Evolutionary conservation across 306 rosid species (phyloP).

Genomic region (Pterocarpus santalinus): DNA sequence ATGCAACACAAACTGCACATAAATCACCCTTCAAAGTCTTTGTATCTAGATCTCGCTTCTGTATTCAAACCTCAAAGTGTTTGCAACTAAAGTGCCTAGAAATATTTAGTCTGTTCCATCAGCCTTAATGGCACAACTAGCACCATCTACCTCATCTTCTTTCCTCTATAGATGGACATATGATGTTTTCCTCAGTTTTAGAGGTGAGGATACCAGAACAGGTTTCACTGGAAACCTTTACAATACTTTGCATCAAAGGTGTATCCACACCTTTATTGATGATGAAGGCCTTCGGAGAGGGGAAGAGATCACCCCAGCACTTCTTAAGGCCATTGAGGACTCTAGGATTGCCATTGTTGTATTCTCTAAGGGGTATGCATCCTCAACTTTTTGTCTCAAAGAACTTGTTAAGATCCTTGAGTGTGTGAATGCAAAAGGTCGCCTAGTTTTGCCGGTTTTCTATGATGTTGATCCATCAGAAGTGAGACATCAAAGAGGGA

Average conservation of each 20-base stretch:
- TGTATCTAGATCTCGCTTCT: background rate
- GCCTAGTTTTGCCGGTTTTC: conserved; percentile 15
- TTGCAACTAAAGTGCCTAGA: background rate
- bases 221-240: conserved; percentile 23
- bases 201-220: conserved; percentile 18
- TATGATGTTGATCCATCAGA: conserved; percentile 30
- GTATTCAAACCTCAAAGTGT: background rate
- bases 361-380: conserved; percentile 35
- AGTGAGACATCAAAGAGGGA: conserved; percentile 10
- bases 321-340: background rate
- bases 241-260: conserved; percentile 20
- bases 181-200: conserved; percentile 32
- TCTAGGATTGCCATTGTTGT: conserved; percentile 31
- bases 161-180: background rate
- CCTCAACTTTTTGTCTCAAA: conserved; percentile 13
- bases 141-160: background rate
- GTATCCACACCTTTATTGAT: conserved; percentile 32
- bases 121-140: background rate
- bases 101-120: background rate
- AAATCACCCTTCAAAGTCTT: background rate
- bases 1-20: background rate
- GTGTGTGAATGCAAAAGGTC: background rate
- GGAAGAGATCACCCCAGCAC: conserved; percentile 21
- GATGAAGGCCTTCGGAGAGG: background rate
- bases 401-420: conserved; percentile 33